Conservation (phyloP, 2,329 filamentous ascomycete genomes). For the Curvularia verruculosa region DNA sequence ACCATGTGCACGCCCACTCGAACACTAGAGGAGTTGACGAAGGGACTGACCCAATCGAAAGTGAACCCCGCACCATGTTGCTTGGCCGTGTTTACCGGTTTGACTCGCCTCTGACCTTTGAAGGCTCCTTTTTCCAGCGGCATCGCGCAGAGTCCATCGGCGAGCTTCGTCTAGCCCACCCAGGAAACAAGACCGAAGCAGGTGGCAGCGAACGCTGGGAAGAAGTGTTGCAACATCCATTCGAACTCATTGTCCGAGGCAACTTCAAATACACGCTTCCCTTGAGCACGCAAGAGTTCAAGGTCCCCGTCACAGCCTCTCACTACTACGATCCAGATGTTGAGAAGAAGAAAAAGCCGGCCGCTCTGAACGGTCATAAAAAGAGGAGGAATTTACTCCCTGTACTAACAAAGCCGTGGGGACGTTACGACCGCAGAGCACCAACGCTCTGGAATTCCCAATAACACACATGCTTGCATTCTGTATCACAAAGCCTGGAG, state of each 20-base stretch:
- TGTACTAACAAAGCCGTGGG: constrained; percentile 35
- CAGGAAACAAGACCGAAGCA: constrained; percentile 84
- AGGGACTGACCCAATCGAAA: constrained; percentile 67
- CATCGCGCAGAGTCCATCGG: constrained; percentile 75
- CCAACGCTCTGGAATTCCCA: constrained; percentile 16
- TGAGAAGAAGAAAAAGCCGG: constrained; percentile 42
- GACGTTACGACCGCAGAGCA: constrained; percentile 40
- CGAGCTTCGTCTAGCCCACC: constrained; percentile 79
- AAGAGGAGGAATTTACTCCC: constrained; percentile 15
- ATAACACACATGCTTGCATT: constrained; percentile 24
- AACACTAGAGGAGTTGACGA: constrained; percentile 51
- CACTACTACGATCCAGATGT: constrained; percentile 46
- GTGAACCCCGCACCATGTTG: constrained; percentile 79
- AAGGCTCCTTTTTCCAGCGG: constrained; percentile 84
- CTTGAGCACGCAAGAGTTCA: constrained; percentile 61
- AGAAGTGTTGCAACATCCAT: constrained; percentile 85
- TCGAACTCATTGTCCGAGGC: constrained; percentile 90
- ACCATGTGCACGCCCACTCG: constrained; percentile 1
- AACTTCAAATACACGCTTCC: constrained; percentile 81
- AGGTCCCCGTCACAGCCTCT: constrained; percentile 55
- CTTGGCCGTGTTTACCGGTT: constrained; percentile 88
- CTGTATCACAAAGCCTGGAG: constrained; percentile 29
- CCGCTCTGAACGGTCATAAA: constrained; percentile 10
- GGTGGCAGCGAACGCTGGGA: constrained; percentile 89
- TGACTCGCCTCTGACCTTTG: constrained; percentile 86